Evolutionary conservation across 768 basidiomycete genomes (phyloP).

Genomic region (Pulveroboletus sp.): DNA sequence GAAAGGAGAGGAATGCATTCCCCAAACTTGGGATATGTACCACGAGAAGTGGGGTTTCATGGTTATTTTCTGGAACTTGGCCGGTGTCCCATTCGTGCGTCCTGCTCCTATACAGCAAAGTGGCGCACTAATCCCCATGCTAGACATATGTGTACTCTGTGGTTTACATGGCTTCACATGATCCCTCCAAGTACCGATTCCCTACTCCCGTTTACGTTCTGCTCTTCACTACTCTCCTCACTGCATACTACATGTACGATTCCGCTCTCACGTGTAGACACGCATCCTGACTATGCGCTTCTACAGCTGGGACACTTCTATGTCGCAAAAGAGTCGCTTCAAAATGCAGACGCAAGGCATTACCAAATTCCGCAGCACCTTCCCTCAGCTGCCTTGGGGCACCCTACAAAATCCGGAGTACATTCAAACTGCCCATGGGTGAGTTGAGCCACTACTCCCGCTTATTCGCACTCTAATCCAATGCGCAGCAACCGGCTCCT

Average conservation of each 20-base stretch:
- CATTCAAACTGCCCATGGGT: slow-evolving; percentile 95
- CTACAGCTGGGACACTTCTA: slow-evolving; percentile 83
- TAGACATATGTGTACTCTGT: slow-evolving; percentile 97
- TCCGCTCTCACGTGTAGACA: neutral
- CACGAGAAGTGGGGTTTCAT: slow-evolving; percentile 99
- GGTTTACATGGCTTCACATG: slow-evolving; percentile 95
- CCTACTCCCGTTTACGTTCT: slow-evolving; percentile 68
- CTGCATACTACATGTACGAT: slow-evolving; percentile 80
- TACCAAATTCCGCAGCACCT: slow-evolving; percentile 78
- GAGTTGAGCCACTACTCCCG: slow-evolving; percentile 12
- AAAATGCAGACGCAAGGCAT: slow-evolving; percentile 96
- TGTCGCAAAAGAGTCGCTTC: slow-evolving; percentile 96
- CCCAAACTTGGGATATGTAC: slow-evolving; percentile 99
- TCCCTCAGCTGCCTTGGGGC: slow-evolving; percentile 88
- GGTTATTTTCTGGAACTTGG: slow-evolving; percentile 97
- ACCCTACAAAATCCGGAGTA: slow-evolving; percentile 81
- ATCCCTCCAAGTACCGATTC: slow-evolving; percentile 84
- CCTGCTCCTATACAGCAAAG: neutral
- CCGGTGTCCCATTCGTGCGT: slow-evolving; percentile 86
- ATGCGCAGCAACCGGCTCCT: slow-evolving; percentile 78
- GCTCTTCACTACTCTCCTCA: slow-evolving; percentile 72
- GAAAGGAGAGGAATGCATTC: slow-evolving; percentile 93
- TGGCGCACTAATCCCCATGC: neutral
- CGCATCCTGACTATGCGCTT: slow-evolving; percentile 1
- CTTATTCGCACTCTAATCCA: slow-evolving; percentile 4